Conservation (phyloP, 805 yeast genomes). For the Candida sithepensis region DNA sequence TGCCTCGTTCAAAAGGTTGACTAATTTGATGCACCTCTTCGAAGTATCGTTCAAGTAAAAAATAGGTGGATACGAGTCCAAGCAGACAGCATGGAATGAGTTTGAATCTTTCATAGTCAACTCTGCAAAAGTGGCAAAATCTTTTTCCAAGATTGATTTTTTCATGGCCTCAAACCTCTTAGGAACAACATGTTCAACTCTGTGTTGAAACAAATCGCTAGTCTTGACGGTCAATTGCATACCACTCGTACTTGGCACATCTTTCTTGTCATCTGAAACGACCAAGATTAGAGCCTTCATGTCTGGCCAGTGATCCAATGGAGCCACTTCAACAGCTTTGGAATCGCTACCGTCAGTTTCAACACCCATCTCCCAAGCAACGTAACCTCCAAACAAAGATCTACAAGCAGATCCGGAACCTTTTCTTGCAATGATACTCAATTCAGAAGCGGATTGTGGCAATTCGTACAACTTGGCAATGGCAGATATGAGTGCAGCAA, state of each 20-base stretch:
- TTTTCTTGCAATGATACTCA: slow-evolving; percentile 92
- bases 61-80: slow-evolving; percentile 94
- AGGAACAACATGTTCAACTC: slow-evolving; percentile 84
- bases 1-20: slow-evolving; percentile 70
- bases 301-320: slow-evolving; percentile 82
- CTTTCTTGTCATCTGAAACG: slow-evolving; percentile 90
- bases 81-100: slow-evolving; percentile 96
- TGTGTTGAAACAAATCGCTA: slow-evolving; percentile 77
- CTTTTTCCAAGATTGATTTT: slow-evolving; percentile 63
- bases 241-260: slow-evolving; percentile 90
- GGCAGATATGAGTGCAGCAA: slow-evolving; percentile 92
- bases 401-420: slow-evolving; percentile 99
- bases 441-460: slow-evolving; percentile 80
- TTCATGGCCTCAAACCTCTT: slow-evolving; percentile 80
- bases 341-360: slow-evolving; percentile 81
- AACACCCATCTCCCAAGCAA: slow-evolving; percentile 98
- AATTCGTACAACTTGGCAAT: slow-evolving; percentile 79
- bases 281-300: slow-evolving; percentile 92
- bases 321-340: slow-evolving; percentile 88
- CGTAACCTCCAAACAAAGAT: slow-evolving; percentile 95
- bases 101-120: slow-evolving; percentile 96
- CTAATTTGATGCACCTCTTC: slow-evolving; percentile 69
- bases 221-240: slow-evolving; percentile 95
- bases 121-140: slow-evolving; percentile 79
- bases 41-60: slow-evolving; percentile 92